Evolutionary conservation across 2,329 filamentous ascomycete genomes (phyloP), one percentile per base, ranked within the genome.

Genomic region (Colletotrichum sp.): DNA sequence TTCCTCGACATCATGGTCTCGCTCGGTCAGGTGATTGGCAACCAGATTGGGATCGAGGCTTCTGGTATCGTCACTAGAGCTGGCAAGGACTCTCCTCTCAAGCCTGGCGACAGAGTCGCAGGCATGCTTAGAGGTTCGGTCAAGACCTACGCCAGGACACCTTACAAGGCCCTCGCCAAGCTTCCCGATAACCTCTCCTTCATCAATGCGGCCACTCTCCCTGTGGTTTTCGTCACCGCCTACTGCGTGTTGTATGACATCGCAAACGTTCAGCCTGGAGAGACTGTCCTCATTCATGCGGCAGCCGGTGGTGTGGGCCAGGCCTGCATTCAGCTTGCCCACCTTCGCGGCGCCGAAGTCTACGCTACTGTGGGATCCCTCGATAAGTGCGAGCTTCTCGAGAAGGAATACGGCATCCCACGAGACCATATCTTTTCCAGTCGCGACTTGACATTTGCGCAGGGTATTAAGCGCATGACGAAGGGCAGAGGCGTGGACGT

Each of bases 301-400:
- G 85, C 79, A 5, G 78, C 83, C 8, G 83, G 84, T 10, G 84
- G 80, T 13, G 74, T 85, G 8, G 85, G 85, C 4, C 81, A 83
- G 62, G 84, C 84, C 1, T 80, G 82, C 2, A 85, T 86, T 30
- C 74, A 77, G 16, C 61, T 86, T 0, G 80, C 80, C 2, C 78
- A 81, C 38, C 68, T 77, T 9, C 71, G 80, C 5, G 83, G 83
- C 8, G 83, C 83, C 2, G 78, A 81, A 48, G 79, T 84, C n/a
- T 82, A 80, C 60, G 78, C 76, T 9, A 85, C 83, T 3, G 81
- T 81, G 21, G 78, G 80, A 10, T 79, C 79, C 1, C 61, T 77
- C 8, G 79, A 77, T 28, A 84, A 85, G 74, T 75, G 78, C 21
- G 73, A 81, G 7, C 79, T 82, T 9, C 68, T 85, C 13, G 77